Base-by-base conservation (phyloP, 1,284 basidiomycete species). In the Rhodotorula glutinis region DNA sequence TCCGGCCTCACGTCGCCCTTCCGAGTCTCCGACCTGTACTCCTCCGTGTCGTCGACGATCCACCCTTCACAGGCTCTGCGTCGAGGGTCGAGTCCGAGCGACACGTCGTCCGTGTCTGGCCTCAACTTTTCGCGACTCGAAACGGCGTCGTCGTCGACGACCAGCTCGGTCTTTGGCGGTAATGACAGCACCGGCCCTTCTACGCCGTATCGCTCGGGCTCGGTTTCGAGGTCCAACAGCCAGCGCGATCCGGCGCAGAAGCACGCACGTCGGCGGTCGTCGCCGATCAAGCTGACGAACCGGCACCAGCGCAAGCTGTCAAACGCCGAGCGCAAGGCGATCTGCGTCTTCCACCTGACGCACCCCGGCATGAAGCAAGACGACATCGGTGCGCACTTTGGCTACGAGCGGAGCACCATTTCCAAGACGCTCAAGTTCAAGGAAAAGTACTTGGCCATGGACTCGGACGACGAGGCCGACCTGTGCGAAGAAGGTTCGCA, bases 381-480 rank as follows among this genome's bases (percentile, higher is more conserved):
- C 75, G 88, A 90, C 75, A 90, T 93, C 73, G 91, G 88, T 1
- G 79, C 80, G 17, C 79, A 81, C 49, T 94, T 88, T 77, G 85
- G 85, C 60, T 88, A 93, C 62, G 92, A 94, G 77, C 86, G 92
- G 58, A 92, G 89, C 79, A 94, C 91, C n/a, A 89, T 94, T 76
- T 90, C 88, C 80, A 93, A 94, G 81, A 93, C 92, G 71, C 82
- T 94, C 69, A 93, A 92, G 68, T 81, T 89, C 75, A 90, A 89
- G 79, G 82, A 84, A 23, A 86, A 86, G 74, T 94, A 91, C 91
- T 80, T 92, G 75, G 85, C 84, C 66, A 53, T 65, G 29, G 52
- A 51, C 52, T 63, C 63, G 57, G 65, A 64, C 44, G 62, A 66
- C 52, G 62, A 63, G 43, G 57, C n/a, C 13, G 38, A 52, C 43